phyloP scores from a whole-genome alignment of 768 basidiomycete genomes.

The Panaeolus papilionaceus region DNA sequence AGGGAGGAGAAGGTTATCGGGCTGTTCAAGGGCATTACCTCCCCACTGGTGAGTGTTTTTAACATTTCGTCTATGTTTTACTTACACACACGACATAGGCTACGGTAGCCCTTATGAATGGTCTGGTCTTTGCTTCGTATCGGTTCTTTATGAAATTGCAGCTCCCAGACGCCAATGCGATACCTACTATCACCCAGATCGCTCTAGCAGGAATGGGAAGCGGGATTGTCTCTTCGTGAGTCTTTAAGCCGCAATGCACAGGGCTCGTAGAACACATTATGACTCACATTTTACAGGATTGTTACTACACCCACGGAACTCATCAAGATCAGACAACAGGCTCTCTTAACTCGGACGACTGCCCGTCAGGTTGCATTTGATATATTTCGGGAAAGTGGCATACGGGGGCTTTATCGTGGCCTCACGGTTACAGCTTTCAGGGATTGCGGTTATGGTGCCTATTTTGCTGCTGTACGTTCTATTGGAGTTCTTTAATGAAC shows the following conservation, averaged over 20 bases:
- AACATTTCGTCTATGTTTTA: not conserved
- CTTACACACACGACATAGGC: conserved; percentile 44
- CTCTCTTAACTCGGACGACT: conserved; percentile 52
- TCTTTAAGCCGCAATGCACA: conserved; percentile 18
- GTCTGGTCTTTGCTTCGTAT: conserved; percentile 87
- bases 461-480: conserved; percentile 74
- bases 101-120: conserved; percentile 79
- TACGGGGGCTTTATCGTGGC: conserved; percentile 80
- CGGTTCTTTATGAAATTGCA: conserved; percentile 78
- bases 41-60: conserved; percentile 69
- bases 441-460: conserved; percentile 85
- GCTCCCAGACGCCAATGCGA: conserved; percentile 46
- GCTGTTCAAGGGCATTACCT: conserved; percentile 78
- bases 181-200: conserved; percentile 76
- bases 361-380: conserved; percentile 58
- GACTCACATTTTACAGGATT: conserved; percentile 47
- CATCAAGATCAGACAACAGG: conserved; percentile 86
- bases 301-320: conserved; percentile 87
- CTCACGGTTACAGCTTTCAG: conserved; percentile 74
- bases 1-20: conserved; percentile 73
- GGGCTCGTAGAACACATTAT: not conserved
- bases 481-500: not conserved
- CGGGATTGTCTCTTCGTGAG: conserved; percentile 82
- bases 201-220: conserved; percentile 80
- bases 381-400: conserved; percentile 61